Evolutionary conservation across 805 yeast genomes (phyloP).

Genomic region (Candida parachauliodes): DNA sequence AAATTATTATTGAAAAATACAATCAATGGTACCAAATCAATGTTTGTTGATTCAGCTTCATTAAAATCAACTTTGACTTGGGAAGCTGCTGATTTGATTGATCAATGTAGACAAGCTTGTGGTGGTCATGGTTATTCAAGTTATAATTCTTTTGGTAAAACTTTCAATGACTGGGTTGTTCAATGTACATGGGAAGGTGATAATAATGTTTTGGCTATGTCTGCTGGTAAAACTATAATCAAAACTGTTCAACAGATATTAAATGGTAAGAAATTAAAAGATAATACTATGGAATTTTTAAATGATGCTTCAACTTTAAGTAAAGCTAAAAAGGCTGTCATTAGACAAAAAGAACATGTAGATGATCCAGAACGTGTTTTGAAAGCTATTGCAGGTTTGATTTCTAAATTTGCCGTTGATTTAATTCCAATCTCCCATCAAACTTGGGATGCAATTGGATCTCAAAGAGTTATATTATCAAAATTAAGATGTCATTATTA

Average conservation of each 20-base stretch:
- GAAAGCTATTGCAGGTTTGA: slow-evolving; percentile 36
- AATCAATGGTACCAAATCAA: slow-evolving; percentile 63
- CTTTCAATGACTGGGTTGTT: slow-evolving; percentile 91
- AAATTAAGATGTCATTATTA: slow-evolving; percentile 51
- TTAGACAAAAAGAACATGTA: slow-evolving; percentile 25
- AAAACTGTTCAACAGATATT: slow-evolving; percentile 41
- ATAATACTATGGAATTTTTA: slow-evolving; percentile 22
- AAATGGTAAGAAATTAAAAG: slow-evolving; percentile 45
- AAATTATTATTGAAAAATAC: slow-evolving; percentile 43
- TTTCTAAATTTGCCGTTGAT: slow-evolving; percentile 39
- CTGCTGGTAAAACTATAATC: slow-evolving; percentile 75
- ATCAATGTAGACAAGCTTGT: slow-evolving; percentile 88
- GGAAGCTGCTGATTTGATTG: slow-evolving; percentile 75
- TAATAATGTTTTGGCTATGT: slow-evolving; percentile 79
- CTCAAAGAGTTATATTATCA: slow-evolving; percentile 44
- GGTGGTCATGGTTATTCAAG: slow-evolving; percentile 96
- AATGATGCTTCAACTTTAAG: slow-evolving; percentile 14
- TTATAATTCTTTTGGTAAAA: slow-evolving; percentile 88
- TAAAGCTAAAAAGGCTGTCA: slow-evolving; percentile 26
- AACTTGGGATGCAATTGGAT: slow-evolving; percentile 45
- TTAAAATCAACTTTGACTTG: slow-evolving; percentile 88
- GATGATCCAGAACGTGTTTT: slow-evolving; percentile 30
- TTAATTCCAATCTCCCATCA: slow-evolving; percentile 32
- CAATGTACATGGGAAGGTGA: slow-evolving; percentile 99
- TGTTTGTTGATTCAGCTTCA: slow-evolving; percentile 83